Evolutionary conservation across 1,139 yeast species (phyloP).

Genomic region (Zhuliangozyma blackwelliae): DNA sequence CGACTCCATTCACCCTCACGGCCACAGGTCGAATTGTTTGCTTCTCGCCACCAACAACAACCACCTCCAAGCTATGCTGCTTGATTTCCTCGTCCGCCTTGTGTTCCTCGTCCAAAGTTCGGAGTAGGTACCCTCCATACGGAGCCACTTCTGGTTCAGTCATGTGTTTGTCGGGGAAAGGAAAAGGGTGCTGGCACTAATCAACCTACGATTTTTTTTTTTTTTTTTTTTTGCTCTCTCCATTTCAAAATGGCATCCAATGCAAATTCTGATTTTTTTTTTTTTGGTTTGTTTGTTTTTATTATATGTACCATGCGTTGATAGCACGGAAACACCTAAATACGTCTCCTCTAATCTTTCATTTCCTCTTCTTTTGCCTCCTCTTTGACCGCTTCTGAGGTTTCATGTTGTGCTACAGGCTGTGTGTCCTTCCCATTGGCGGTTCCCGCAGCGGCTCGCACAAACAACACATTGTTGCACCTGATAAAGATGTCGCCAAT

Average conservation of each 20-base stretch:
- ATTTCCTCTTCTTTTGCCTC: no score
- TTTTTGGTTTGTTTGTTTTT: no score
- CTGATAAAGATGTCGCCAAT: slow-evolving; percentile 84
- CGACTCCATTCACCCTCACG: slow-evolving; percentile 59
- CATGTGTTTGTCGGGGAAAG: slow-evolving; percentile 16
- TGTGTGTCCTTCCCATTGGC: no score
- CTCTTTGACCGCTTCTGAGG: no score
- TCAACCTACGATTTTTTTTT: no score
- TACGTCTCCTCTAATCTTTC: no score
- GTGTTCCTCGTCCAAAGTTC: slow-evolving; percentile 37
- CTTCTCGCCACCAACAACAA: slow-evolving; percentile 22
- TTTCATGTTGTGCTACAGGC: no score
- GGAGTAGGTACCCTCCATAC: slow-evolving; percentile 41
- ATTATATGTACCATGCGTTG: no score
- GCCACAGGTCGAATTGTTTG: slow-evolving; percentile 45
- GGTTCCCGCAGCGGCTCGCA: slow-evolving; percentile 28
- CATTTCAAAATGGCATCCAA: no score
- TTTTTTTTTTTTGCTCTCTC: neutral
- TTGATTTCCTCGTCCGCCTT: slow-evolving; percentile 27
- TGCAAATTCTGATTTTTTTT: no score
- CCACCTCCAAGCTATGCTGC: slow-evolving; percentile 33
- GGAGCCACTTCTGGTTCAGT: slow-evolving; percentile 37
- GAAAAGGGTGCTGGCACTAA: no score
- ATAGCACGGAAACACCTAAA: no score
- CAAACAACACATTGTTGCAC: slow-evolving; percentile 73